A percentile compares a stretch with the other conserved stretches of the same genome.
phyloP scores from a whole-genome alignment of 2,329 filamentous ascomycete species.

The Penicillium crustosum region DNA sequence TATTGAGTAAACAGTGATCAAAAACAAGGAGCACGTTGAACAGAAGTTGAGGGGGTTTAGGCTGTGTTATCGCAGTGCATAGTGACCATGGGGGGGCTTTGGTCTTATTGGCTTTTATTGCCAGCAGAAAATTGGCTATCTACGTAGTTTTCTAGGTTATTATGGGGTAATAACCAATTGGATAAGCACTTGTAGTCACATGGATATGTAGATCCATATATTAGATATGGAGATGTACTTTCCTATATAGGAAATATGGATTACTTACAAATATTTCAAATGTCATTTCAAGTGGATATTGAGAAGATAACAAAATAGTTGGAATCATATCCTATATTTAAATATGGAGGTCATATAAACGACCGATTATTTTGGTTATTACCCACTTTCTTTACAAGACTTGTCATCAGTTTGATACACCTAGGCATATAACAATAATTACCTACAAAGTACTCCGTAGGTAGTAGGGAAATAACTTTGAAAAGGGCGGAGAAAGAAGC shows the following conservation, averaged over 20 bases:
- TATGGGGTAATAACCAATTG: background rate
- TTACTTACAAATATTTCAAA: too few relatives aligned
- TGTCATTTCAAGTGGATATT: too few relatives aligned
- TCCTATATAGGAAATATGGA: background rate
- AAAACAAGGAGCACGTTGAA: background rate
- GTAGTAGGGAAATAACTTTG: background rate
- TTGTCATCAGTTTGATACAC: background rate
- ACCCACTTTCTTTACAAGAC: background rate
- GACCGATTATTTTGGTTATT: background rate
- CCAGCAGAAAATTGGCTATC: background rate
- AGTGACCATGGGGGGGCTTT: background rate
- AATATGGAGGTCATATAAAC: background rate
- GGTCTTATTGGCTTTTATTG: slow-evolving; percentile 1
- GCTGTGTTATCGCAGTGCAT: background rate
- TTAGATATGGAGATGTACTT: too few relatives aligned
- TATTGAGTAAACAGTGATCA: background rate
- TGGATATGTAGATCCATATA: background rate
- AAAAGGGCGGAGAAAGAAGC: background rate
- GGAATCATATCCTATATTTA: background rate
- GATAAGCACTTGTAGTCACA: background rate
- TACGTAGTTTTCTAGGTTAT: background rate
- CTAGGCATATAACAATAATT: too few relatives aligned
- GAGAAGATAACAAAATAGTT: background rate
- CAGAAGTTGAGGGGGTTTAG: background rate
- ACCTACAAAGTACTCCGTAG: too few relatives aligned